These are phyloP conservation scores for Clavulina sp. DNA, from an alignment of 768 basidiomycete species.

Conservation along the genomic window DNA sequence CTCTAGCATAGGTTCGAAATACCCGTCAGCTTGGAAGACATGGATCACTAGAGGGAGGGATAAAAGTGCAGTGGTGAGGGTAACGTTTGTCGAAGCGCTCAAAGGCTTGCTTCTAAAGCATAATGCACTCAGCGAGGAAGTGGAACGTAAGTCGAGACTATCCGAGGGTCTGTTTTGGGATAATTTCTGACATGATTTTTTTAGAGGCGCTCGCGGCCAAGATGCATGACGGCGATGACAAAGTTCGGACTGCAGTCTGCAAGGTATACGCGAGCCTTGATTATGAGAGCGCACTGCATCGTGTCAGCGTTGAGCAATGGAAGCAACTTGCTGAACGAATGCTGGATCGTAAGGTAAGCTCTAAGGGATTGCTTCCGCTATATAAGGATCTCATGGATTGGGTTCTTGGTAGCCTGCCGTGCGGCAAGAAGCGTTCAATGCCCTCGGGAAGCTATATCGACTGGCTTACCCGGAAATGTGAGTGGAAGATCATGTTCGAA, in stretches of 20 bases:
- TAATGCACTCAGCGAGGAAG: slow-evolving; percentile 43
- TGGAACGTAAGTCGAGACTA: slow-evolving; percentile 45
- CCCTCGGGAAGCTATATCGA: slow-evolving; percentile 60
- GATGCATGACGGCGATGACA: slow-evolving; percentile 77
- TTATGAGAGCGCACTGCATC: slow-evolving; percentile 78
- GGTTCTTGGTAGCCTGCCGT: slow-evolving; percentile 18
- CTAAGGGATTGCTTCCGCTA: no score
- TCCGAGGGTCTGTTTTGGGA: not conserved
- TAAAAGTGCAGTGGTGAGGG: slow-evolving; percentile 46
- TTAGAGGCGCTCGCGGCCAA: slow-evolving; percentile 45
- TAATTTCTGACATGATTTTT: not conserved
- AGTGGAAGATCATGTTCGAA: slow-evolving; percentile 15
- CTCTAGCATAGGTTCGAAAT: slow-evolving; percentile 54
- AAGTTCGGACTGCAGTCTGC: slow-evolving; percentile 72
- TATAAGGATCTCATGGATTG: no score
- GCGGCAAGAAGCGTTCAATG: slow-evolving; percentile 48
- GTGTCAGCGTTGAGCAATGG: slow-evolving; percentile 48
- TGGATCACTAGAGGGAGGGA: slow-evolving; percentile 75
- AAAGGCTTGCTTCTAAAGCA: slow-evolving; percentile 43
- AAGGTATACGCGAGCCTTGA: slow-evolving; percentile 67
- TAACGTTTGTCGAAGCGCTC: slow-evolving; percentile 60
- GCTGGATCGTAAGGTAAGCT: slow-evolving; percentile 66
- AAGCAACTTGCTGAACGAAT: slow-evolving; percentile 50
- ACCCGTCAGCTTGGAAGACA: slow-evolving; percentile 66
- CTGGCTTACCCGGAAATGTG: slow-evolving; percentile 84